Conservation (phyloP, 441 rosid species). For the Erysimum pusillum region DNA sequence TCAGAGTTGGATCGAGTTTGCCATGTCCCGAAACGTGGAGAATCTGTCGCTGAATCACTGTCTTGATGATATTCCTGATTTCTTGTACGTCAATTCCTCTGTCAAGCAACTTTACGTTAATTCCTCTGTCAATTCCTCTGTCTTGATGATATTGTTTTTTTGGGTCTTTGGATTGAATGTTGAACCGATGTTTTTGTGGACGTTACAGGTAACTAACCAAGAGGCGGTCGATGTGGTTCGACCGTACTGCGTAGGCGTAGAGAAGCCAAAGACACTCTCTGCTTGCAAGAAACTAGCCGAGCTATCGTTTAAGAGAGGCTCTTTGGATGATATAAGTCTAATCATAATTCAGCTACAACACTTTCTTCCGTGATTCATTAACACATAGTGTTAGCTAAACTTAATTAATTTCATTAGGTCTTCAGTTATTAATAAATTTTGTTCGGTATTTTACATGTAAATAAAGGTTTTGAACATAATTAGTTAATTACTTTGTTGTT, state of each 20-base stretch:
- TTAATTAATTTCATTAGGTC: constrained; percentile 23
- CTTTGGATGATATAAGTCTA: constrained; percentile 80
- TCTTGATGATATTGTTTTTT: not conserved
- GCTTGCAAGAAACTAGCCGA: constrained; percentile 86
- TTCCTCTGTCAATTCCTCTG: no score
- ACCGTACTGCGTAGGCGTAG: constrained; percentile 53
- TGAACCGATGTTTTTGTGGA: not conserved
- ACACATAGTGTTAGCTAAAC: constrained; percentile 29
- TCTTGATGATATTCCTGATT: no score
- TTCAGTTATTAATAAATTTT: constrained; percentile 19
- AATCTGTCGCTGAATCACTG: no score
- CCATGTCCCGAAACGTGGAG: no score
- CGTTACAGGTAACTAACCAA: constrained; percentile 78
- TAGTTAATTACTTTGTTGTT: not conserved
- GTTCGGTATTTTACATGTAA: constrained; percentile 28
- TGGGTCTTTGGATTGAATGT: not conserved
- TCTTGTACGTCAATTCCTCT: no score
- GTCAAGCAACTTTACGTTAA: no score
- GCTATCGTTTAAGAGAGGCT: constrained; percentile 73
- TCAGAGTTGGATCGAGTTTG: no score
- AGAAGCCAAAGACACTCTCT: constrained; percentile 52
- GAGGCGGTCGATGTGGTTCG: constrained; percentile 87
- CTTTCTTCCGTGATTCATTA: constrained; percentile 40
- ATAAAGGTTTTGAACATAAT: constrained; percentile 9
- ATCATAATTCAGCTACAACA: constrained; percentile 63